Percentiles rank a stretch among this genome's conserved stretches.
These are phyloP conservation scores for Microthlaspi erraticum DNA, from an alignment of 345 rosid genomes.

Conservation along the genomic window DNA sequence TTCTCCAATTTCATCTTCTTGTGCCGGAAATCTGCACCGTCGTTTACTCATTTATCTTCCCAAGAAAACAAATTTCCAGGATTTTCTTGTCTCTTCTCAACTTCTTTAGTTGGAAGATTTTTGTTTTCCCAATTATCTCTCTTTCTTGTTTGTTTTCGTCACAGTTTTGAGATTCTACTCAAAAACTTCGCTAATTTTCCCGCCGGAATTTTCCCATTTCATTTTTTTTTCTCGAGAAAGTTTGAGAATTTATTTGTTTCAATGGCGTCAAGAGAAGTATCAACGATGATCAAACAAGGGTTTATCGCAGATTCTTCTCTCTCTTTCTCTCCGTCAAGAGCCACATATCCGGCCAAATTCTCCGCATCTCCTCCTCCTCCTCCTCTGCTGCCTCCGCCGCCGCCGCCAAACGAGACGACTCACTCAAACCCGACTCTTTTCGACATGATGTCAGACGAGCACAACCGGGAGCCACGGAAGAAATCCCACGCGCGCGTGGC, in stretches of 20 bases:
- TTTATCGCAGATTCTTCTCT: constrained; percentile 71
- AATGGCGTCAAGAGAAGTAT: constrained; percentile 83
- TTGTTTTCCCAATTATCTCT: background rate
- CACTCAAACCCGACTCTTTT: constrained; percentile 64
- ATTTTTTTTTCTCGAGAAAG: constrained; percentile 26
- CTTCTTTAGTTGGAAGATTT: constrained; percentile 20
- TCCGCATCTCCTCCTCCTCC: constrained; percentile 55
- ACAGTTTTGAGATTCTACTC: constrained; percentile 9
- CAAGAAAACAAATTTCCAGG: constrained; percentile 38
- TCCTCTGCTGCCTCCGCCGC: constrained; percentile 35
- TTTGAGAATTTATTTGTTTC: constrained; percentile 22
- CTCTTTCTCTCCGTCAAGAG: constrained; percentile 72
- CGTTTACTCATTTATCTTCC: constrained; percentile 27
- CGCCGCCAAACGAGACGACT: constrained; percentile 35
- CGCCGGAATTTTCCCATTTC: constrained; percentile 16
- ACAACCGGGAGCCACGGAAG: constrained; percentile 57
- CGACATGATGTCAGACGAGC: constrained; percentile 96
- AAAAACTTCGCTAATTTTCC: constrained; percentile 23
- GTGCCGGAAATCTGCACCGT: constrained; percentile 6
- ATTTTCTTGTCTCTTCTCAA: constrained; percentile 31
- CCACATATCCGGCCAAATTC: constrained; percentile 28
- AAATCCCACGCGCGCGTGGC: constrained; percentile 62
- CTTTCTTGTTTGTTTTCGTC: constrained; percentile 24
- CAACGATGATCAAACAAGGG: constrained; percentile 82
- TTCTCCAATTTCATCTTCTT: constrained; percentile 29